Evolutionary conservation across 169 alveolate species (phyloP).

Genomic region (Plasmodium gallinaceum): DNA sequence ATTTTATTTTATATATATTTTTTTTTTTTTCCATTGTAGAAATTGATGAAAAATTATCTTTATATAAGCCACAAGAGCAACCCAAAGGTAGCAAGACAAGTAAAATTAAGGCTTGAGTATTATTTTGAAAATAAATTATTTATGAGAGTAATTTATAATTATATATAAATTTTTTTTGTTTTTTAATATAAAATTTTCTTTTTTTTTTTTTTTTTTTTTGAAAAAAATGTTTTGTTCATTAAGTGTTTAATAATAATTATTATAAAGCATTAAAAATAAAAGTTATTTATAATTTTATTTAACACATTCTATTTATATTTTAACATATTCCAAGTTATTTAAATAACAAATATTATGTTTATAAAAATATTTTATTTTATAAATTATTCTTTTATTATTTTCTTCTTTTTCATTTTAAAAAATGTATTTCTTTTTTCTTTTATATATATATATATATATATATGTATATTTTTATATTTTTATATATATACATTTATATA

Average conservation of each 20-base stretch:
- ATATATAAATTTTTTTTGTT: conserved; percentile 5
- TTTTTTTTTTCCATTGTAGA: conserved; percentile 23
- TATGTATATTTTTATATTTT: too few relatives aligned
- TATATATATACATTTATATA: too few relatives aligned
- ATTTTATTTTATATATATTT: neutral
- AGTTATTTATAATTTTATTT: neutral
- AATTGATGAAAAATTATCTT: conserved; percentile 27
- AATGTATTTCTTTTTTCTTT: too few relatives aligned
- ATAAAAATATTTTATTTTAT: too few relatives aligned
- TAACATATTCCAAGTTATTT: too few relatives aligned
- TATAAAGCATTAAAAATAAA: conserved; percentile 2
- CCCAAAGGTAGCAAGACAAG: conserved; percentile 10
- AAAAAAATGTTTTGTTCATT: conserved; percentile 15
- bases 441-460: too few relatives aligned
- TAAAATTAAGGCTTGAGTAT: conserved; percentile 18
- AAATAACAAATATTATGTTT: too few relatives aligned
- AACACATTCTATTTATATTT: too few relatives aligned
- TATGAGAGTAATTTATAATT: neutral
- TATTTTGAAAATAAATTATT: neutral
- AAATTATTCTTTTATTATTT: too few relatives aligned
- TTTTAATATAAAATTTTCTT: neutral
- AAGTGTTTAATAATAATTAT: conserved; percentile 6
- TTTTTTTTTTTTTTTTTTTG: conserved; percentile 10
- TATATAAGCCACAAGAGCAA: neutral
- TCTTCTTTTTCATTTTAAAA: too few relatives aligned